Evolutionary conservation across 129 eudicot genomes (phyloP).

Genomic region (Scalesia atractyloides): DNA sequence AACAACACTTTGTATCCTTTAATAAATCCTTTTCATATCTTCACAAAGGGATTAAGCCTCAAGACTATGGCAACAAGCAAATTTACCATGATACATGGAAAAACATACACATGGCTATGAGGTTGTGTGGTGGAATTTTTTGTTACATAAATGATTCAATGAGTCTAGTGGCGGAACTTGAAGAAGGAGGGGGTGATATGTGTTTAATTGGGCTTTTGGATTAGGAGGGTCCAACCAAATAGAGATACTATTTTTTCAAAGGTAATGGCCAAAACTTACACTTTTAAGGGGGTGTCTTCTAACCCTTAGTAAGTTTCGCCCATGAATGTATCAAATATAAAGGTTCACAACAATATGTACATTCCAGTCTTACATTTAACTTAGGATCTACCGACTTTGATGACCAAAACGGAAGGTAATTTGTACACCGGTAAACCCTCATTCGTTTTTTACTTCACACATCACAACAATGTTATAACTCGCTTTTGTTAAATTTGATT

Average conservation of each 20-base stretch:
- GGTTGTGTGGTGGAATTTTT: neutral
- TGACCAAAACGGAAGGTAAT: neutral
- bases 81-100: neutral
- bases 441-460: neutral
- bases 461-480: neutral
- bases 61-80: neutral
- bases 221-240: no score
- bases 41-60: neutral
- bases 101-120: neutral
- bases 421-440: neutral
- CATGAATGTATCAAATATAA: neutral
- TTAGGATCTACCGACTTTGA: neutral
- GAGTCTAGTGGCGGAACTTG: no score
- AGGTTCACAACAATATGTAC: neutral
- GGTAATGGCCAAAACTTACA: no score
- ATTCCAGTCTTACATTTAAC: neutral
- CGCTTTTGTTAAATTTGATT: neutral
- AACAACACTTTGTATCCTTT: conserved; percentile 8
- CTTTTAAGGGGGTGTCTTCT: no score
- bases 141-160: neutral
- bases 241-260: no score
- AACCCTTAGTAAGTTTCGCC: no score
- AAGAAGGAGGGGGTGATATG: no score
- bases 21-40: neutral
- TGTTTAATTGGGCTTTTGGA: no score